Percentiles rank a stretch among this genome's conserved stretches.
phyloP scores from a whole-genome alignment of 2,329 filamentous ascomycete genomes.

The Pseudogymnoascus sp. region DNA sequence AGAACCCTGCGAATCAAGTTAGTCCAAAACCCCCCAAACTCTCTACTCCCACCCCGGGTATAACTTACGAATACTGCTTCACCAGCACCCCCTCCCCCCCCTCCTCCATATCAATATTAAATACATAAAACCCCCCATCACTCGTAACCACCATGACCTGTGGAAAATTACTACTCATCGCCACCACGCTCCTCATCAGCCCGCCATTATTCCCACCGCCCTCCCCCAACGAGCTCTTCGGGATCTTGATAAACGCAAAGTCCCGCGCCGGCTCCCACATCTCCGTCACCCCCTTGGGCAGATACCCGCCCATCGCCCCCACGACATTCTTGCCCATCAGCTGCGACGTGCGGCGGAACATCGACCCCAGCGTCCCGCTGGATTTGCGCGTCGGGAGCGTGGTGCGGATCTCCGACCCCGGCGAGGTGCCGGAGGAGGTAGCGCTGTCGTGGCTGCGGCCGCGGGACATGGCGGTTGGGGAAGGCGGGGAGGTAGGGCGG shows the following conservation, averaged over 20 bases:
- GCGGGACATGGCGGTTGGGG: constrained; percentile 20
- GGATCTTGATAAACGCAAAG: constrained; percentile 94
- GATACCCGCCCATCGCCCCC: constrained; percentile 80
- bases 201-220: constrained; percentile 28
- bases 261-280: constrained; percentile 96
- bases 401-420: constrained; percentile 22
- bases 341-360: constrained; percentile 90
- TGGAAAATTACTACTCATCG: constrained; percentile 88
- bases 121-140: constrained; percentile 91
- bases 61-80: constrained; percentile 83
- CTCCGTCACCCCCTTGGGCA: constrained; percentile 88
- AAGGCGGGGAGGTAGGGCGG: constrained; percentile 24
- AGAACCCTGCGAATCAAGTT: background rate
- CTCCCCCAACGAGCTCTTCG: constrained; percentile 43
- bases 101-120: constrained; percentile 88
- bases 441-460: constrained; percentile 47
- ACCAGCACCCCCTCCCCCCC: constrained; percentile 87
- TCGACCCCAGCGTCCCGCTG: constrained; percentile 77
- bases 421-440: constrained; percentile 26
- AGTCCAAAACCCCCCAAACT: background rate
- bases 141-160: constrained; percentile 98
- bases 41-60: background rate
- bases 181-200: constrained; percentile 82
- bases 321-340: constrained; percentile 85
- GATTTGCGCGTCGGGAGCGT: constrained; percentile 36